Base-by-base conservation (phyloP, 768 basidiomycete species). In the Suillus bovinus region DNA sequence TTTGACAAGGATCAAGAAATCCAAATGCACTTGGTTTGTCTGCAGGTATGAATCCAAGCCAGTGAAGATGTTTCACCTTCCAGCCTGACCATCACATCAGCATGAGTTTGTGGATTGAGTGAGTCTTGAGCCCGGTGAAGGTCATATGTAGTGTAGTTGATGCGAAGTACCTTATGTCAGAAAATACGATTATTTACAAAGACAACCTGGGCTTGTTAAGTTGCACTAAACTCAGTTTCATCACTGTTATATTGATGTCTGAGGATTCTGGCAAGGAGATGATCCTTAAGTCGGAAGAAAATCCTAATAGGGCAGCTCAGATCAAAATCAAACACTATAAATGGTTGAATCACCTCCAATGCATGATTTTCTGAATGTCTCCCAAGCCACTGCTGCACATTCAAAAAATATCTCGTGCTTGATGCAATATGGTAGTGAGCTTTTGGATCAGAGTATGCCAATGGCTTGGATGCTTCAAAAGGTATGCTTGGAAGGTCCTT, bases 111-210 rank as follows among this genome's bases (percentile, higher is more conserved):
- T 11, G 77, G 74, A 50, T 82, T 81, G 59, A 84, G 67, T 0
- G 71, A 62, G 62, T 84, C 81, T 61, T 82, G 79, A 1, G 38
- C 55, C 29, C 27, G 60, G 7, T 59, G 56, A 8, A 75, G 62
- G 33, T 76, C 68, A 20, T 74, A 76, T 0, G 66, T 72, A 0
- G 74, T 76, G 29, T 74, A 76, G 41, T 75, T 75, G 36, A 77
- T 14, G 0, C 55, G 62, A 0, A 74, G 31, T 0, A 68, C 66
- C 13, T 72, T 74, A 62, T 76, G 74, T 0, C 27, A 20, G 16
- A 72, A 77, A 3, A 77, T 63, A 1, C 50, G 55, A 24, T 76
- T 65, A 5, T 69, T 66, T 0, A 68, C 47, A 5, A 76, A 59
- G 0, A 63, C 42, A 2, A 82, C n/a, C 2, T 2, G 31, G 33